A percentile compares a stretch with the other conserved stretches of the same genome.
phyloP scores from a whole-genome alignment of 257 asterid genomes.

The Ocimum tenuiflorum region DNA sequence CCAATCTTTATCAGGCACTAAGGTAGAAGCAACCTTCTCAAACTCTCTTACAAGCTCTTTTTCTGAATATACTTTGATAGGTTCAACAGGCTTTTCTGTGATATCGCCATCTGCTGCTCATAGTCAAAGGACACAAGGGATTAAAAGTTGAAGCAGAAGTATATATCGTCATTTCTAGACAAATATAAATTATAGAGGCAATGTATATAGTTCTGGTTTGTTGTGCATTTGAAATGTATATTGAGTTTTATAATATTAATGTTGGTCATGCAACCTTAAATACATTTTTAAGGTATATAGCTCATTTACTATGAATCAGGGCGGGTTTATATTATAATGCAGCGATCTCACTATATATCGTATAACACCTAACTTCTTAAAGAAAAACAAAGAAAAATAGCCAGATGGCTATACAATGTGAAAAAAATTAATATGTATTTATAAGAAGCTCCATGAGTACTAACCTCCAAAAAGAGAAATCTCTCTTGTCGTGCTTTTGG shows the following conservation, averaged over 20 bases:
- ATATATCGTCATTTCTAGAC: neutral
- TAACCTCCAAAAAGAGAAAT: constrained; percentile 93
- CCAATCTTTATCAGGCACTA: constrained; percentile 99
- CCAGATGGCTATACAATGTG: neutral
- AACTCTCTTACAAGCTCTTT: constrained; percentile 93
- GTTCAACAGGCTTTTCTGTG: constrained; percentile 87
- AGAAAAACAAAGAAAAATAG: neutral
- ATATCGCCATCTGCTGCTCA: constrained; percentile 84
- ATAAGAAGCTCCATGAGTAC: constrained; percentile 21
- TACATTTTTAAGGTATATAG: neutral
- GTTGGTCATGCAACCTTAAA: neutral
- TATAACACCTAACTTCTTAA: constrained; percentile 6
- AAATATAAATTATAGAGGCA: neutral
- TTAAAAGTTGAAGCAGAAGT: constrained; percentile 17
- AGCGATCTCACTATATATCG: neutral
- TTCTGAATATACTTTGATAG: constrained; percentile 87
- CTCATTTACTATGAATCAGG: constrained; percentile 8
- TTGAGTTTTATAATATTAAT: neutral
- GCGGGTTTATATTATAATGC: neutral
- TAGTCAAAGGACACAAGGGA: constrained; percentile 22
- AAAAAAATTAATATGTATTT: neutral
- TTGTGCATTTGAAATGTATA: constrained; percentile 7
- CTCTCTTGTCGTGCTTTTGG: constrained; percentile 71
- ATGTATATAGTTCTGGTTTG: neutral
- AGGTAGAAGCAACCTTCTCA: constrained; percentile 83